Evolutionary conservation across 805 yeast genomes (phyloP), one percentile per base, ranked within the genome.

Genomic region (Ogataea ganodermae): DNA sequence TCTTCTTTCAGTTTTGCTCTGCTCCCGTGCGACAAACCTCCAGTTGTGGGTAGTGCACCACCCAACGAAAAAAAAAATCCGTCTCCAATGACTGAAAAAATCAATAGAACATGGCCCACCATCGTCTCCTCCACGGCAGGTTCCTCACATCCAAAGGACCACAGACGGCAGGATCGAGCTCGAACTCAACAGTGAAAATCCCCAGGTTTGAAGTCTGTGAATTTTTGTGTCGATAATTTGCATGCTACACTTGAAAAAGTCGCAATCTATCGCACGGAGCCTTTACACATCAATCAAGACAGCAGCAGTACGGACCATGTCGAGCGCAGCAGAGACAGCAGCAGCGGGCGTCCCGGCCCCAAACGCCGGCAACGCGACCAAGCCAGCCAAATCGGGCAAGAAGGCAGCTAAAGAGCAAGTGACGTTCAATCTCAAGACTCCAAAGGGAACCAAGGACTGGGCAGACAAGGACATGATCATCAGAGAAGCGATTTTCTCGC

Each of bases 381-480:
- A 16, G 22, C 17, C 46, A n/a, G 21, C 35, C 23, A 38, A 38
- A 16, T 13, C 39, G 14, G 23, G 24, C 56, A 69, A 69, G 56
- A 65, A 72, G 42, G 75, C 75, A 63, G 70, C 74, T 50, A 80
- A 80, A 51, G 67, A 73, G 43, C 14, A 28, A 18, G 57, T 45
- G 17, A 83, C 81, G 57, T 90, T 88, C 66, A 81, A 86, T 52
- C 75, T 94, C 65, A 94, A 94, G 69, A 89, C 96, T 36, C 98
- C 99, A 43, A 94, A 94, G 68, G 99, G 99, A 55, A 83, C 98
- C 58, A 91, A 90, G 68, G 99, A 94, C 69, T 94, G 99, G 99
- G 89, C 96, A 53, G 99, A 94, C 61, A 86, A 86, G 66, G 99
- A 94, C 67, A 94, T 94, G 98, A 86, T 90, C 32, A 81, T 94